Conservation (phyloP, 1,139 yeast species). For the Lodderomyces metapsilosis region DNA sequence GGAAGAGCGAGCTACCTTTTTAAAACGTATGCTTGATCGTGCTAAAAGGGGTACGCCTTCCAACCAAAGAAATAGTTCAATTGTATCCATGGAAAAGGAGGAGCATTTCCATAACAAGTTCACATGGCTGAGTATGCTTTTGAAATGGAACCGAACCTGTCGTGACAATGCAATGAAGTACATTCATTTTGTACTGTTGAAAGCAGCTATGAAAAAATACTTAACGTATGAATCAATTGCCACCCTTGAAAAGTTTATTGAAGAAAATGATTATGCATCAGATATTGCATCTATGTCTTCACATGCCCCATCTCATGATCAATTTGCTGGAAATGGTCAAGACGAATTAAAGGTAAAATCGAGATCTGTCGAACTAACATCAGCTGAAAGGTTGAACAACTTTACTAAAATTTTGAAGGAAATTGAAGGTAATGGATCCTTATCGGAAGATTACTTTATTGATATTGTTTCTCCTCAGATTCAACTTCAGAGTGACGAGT, state of each 20-base stretch:
- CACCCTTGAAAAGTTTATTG: slow-evolving; percentile 37
- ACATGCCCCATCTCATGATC: background rate
- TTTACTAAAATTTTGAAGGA: slow-evolving; percentile 55
- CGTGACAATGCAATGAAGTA: slow-evolving; percentile 38
- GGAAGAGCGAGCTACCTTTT: slow-evolving; percentile 21
- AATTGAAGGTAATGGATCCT: slow-evolving; percentile 39
- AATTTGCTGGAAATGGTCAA: background rate
- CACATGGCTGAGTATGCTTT: slow-evolving; percentile 38
- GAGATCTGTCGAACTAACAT: slow-evolving; percentile 12
- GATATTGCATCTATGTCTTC: slow-evolving; percentile 4
- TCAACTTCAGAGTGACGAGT: slow-evolving; percentile 68
- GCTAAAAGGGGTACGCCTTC: slow-evolving; percentile 6
- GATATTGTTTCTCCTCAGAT: slow-evolving; percentile 85
- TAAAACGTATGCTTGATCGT: slow-evolving; percentile 23
- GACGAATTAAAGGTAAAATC: background rate
- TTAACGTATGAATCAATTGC: slow-evolving; percentile 38
- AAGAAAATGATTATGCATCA: slow-evolving; percentile 13
- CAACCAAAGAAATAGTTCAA: slow-evolving; percentile 8
- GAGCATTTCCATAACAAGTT: slow-evolving; percentile 42
- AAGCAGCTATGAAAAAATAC: slow-evolving; percentile 27
- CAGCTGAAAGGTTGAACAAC: slow-evolving; percentile 29
- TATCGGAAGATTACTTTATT: slow-evolving; percentile 63
- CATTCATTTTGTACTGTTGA: slow-evolving; percentile 38
- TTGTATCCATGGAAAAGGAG: slow-evolving; percentile 15
- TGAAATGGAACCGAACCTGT: slow-evolving; percentile 44